A percentile compares a stretch with the other conserved stretches of the same genome.
phyloP scores from a whole-genome alignment of 2,329 filamentous ascomycete species.

The Erysiphe neolycopersici region DNA sequence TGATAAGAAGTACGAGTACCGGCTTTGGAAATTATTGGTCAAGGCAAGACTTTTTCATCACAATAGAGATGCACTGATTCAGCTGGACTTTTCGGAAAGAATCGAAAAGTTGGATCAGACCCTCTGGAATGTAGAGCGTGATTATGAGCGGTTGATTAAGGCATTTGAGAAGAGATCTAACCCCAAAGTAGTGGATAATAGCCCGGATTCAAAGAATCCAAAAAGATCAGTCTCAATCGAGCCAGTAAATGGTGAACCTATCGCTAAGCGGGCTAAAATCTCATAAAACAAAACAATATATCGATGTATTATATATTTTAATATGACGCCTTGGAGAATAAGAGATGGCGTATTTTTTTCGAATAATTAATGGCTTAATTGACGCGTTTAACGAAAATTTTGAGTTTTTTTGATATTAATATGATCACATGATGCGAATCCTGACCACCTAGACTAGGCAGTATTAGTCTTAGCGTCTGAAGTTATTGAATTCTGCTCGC shows the following conservation, averaged over 20 bases:
- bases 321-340: too few species aligned
- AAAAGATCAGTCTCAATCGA: conserved; percentile 7
- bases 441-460: too few species aligned
- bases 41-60: conserved; percentile 54
- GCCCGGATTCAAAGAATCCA: conserved; percentile 2
- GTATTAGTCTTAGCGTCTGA: too few species aligned
- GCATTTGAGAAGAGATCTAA: conserved; percentile 4
- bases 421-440: too few species aligned
- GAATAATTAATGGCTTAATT: too few species aligned
- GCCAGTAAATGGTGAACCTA: conserved; percentile 4
- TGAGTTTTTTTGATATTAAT: too few species aligned
- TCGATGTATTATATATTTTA: too few species aligned
- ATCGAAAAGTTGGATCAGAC: conserved; percentile 48
- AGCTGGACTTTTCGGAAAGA: conserved; percentile 40
- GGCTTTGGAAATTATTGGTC: conserved; percentile 46
- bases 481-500: too few species aligned
- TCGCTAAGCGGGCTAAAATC: conserved; percentile 8
- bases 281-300: background rate
- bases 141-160: conserved; percentile 39
- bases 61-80: conserved; percentile 42
- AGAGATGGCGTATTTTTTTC: too few species aligned
- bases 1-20: conserved; percentile 33
- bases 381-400: too few species aligned
- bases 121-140: conserved; percentile 38
- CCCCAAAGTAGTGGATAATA: background rate